phyloP scores from a whole-genome alignment of 768 basidiomycete genomes.

The Trametes punicea region DNA sequence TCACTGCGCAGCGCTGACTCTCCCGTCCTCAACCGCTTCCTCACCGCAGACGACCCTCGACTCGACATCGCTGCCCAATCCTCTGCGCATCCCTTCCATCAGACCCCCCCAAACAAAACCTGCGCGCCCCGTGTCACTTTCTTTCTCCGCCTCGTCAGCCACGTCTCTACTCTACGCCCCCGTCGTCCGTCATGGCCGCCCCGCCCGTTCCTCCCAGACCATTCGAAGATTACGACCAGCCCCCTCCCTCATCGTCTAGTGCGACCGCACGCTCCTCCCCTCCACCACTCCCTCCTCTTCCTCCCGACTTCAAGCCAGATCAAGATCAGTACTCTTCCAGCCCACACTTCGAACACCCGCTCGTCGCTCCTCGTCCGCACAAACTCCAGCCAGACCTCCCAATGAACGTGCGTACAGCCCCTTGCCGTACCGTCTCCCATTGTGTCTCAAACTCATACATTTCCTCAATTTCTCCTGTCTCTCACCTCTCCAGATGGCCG shows the following conservation, averaged over 20 bases:
- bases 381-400: conserved; percentile 58
- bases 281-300: conserved; percentile 51
- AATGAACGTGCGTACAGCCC: conserved; percentile 50
- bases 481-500: conserved; percentile 52
- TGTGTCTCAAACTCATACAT: no score
- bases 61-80: no score
- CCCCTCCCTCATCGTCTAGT: not conserved
- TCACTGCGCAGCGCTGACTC: no score
- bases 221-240: conserved; percentile 24
- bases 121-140: no score
- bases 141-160: no score
- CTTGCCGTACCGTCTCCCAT: not conserved
- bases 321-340: conserved; percentile 31
- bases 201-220: conserved; percentile 29
- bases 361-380: conserved; percentile 66
- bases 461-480: conserved; percentile 14
- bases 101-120: no score
- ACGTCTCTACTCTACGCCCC: no score
- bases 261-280: conserved; percentile 24
- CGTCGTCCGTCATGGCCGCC: conserved; percentile 14
- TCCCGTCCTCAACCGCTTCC: no score
- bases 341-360: conserved; percentile 51
- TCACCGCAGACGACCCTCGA: no score
- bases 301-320: conserved; percentile 35
- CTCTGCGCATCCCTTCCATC: no score